phyloP scores from a whole-genome alignment of 805 yeast species.

The Lachancea dasiensis region DNA sequence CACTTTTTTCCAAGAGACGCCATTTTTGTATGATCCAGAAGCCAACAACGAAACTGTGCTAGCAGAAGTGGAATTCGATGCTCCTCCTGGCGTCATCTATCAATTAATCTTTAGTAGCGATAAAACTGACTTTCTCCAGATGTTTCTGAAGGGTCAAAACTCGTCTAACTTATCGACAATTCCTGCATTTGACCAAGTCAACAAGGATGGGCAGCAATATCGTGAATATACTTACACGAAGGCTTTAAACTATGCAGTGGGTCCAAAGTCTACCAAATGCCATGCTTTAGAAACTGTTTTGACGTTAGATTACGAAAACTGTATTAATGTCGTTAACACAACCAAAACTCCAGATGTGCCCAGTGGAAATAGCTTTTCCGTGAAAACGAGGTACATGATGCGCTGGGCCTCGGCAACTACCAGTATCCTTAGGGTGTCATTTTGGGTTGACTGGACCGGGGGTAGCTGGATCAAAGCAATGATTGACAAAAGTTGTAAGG shows the following conservation, averaged over 20 bases:
- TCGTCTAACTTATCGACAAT: slow-evolving; percentile 35
- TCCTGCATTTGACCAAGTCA: slow-evolving; percentile 27
- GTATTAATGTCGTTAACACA: slow-evolving; percentile 54
- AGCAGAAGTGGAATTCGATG: slow-evolving; percentile 47
- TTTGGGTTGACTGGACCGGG: slow-evolving; percentile 82
- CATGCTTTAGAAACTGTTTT: slow-evolving; percentile 54
- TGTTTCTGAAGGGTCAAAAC: slow-evolving; percentile 37
- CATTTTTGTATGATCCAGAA: slow-evolving; percentile 39
- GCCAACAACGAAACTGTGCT: slow-evolving; percentile 47
- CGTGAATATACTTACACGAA: slow-evolving; percentile 64
- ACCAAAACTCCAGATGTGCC: slow-evolving; percentile 93
- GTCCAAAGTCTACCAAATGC: slow-evolving; percentile 88
- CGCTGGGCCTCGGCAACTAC: slow-evolving; percentile 66
- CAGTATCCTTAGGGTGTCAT: slow-evolving; percentile 60
- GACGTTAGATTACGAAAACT: slow-evolving; percentile 45
- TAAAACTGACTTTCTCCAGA: slow-evolving; percentile 36
- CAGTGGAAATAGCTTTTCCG: slow-evolving; percentile 75
- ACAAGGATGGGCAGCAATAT: slow-evolving; percentile 38
- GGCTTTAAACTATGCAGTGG: slow-evolving; percentile 74
- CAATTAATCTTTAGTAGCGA: slow-evolving; percentile 64
- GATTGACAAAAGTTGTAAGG: slow-evolving; percentile 75
- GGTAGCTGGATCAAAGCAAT: slow-evolving; percentile 88
- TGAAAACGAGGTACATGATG: slow-evolving; percentile 63
- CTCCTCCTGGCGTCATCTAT: slow-evolving; percentile 74
- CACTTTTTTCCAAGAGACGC: slow-evolving; percentile 52